These are phyloP conservation scores for Candida sp. DNA, from an alignment of 1,139 yeast species.

Conservation along the genomic window DNA sequence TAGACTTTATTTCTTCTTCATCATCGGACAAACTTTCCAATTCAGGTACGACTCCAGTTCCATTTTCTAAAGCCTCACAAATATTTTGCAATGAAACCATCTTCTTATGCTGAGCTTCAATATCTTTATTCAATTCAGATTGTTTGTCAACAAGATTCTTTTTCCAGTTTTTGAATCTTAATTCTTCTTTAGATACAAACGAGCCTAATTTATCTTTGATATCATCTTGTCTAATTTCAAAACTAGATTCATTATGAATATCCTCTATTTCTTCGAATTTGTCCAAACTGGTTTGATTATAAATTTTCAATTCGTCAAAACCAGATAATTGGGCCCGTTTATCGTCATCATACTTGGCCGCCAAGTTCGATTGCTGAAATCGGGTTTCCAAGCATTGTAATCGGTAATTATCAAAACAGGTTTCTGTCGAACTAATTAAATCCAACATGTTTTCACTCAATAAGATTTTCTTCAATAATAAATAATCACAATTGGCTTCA, in stretches of 20 bases:
- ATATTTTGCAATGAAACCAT: slow-evolving; percentile 29
- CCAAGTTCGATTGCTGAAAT: slow-evolving; percentile 5
- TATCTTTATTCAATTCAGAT: slow-evolving; percentile 51
- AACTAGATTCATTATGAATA: slow-evolving; percentile 46
- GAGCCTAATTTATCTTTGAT: slow-evolving; percentile 47
- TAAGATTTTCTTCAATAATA: slow-evolving; percentile 46
- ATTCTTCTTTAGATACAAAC: slow-evolving; percentile 51
- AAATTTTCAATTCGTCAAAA: slow-evolving; percentile 13
- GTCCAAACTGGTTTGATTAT: slow-evolving; percentile 34
- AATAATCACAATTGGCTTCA: slow-evolving; percentile 62
- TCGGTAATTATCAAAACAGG: slow-evolving; percentile 55
- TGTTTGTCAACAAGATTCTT: slow-evolving; percentile 55
- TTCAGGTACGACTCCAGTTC: slow-evolving; percentile 3
- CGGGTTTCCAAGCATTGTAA: slow-evolving; percentile 35
- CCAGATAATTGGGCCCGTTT: slow-evolving; percentile 5
- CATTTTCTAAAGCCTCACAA: neutral
- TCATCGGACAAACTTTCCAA: slow-evolving; percentile 2
- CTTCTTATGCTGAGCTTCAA: slow-evolving; percentile 39
- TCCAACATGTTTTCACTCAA: slow-evolving; percentile 57
- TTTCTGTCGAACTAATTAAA: slow-evolving; percentile 53
- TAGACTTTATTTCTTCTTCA: neutral
- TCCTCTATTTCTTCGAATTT: slow-evolving; percentile 35
- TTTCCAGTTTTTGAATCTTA: slow-evolving; percentile 66
- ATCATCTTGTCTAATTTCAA: slow-evolving; percentile 39
- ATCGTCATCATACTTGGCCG: neutral